Evolutionary conservation across 768 basidiomycete species (phyloP).

Genomic region (Lentinula edodes): DNA sequence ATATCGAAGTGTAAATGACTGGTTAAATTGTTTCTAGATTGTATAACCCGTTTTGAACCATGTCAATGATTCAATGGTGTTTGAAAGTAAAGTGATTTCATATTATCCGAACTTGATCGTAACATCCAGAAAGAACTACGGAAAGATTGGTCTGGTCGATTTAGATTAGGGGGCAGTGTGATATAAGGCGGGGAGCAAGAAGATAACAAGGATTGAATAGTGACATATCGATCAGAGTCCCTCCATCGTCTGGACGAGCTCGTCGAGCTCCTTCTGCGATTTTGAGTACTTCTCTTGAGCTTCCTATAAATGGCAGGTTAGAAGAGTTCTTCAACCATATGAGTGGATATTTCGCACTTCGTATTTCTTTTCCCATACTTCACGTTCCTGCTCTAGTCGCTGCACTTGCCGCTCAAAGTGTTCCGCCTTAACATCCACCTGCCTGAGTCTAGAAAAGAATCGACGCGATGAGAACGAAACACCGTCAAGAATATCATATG

Average conservation of each 20-base stretch:
- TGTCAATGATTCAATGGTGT: not conserved
- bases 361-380: slow-evolving; percentile 90
- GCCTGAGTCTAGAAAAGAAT: slow-evolving; percentile 62
- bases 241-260: slow-evolving; percentile 75
- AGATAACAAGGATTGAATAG: slow-evolving; percentile 1
- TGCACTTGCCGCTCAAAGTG: slow-evolving; percentile 93
- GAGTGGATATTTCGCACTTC: slow-evolving; percentile 52
- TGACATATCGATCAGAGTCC: slow-evolving; percentile 38
- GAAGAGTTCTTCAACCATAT: slow-evolving; percentile 5
- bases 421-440: slow-evolving; percentile 98
- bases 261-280: slow-evolving; percentile 79
- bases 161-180: not conserved
- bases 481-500: slow-evolving; percentile 14
- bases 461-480: slow-evolving; percentile 14
- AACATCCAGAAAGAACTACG: slow-evolving; percentile 3
- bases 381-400: slow-evolving; percentile 85
- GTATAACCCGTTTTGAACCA: not conserved
- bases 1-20: not conserved
- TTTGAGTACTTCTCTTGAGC: slow-evolving; percentile 60
- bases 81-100: not conserved
- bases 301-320: slow-evolving; percentile 44
- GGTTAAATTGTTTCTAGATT: not conserved
- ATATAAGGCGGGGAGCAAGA: not conserved
- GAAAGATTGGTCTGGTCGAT: not conserved
- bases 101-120: not conserved